phyloP scores from a whole-genome alignment of 163 green algal species.

The Trebouxiophyceae sp. region DNA sequence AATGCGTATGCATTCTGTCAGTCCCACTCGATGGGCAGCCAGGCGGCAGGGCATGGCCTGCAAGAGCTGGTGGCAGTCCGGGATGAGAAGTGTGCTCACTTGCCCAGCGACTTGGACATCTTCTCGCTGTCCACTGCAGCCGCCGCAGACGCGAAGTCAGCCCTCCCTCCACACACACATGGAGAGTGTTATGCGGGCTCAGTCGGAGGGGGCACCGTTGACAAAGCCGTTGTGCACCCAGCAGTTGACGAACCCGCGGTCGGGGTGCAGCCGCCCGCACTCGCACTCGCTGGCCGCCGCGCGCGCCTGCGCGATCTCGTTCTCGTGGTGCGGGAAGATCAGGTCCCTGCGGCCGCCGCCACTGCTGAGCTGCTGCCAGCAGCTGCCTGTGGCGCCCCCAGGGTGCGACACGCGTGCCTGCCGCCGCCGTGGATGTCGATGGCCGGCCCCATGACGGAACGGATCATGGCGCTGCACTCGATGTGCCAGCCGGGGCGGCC shows the following conservation, averaged over 20 bases:
- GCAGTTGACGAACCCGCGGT: constrained; percentile 69
- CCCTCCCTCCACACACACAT: no score
- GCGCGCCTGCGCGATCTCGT: constrained; percentile 90
- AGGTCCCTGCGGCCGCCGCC: constrained; percentile 56
- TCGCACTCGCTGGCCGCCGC: constrained; percentile 44
- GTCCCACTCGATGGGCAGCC: no score
- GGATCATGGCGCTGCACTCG: constrained; percentile 92
- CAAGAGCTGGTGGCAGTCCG: no score
- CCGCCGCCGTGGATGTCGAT: constrained; percentile 93
- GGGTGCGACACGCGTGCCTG: no score
- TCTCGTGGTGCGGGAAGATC: constrained; percentile 96
- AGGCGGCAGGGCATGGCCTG: no score
- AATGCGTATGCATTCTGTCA: no score
- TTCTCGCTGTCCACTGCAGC: constrained; percentile 86
- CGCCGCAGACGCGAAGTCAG: background rate
- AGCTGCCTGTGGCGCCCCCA: no score
- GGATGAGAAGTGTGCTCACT: constrained; percentile 39
- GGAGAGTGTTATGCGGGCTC: no score
- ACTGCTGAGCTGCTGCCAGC: no score
- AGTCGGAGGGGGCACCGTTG: constrained; percentile 12
- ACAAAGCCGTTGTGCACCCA: constrained; percentile 98
- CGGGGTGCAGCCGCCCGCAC: constrained; percentile 19
- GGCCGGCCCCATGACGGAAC: constrained; percentile 57
- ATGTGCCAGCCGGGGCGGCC: constrained; percentile 97
- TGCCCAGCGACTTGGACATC: constrained; percentile 95